Evolutionary conservation across 2,329 filamentous ascomycete species (phyloP).

Genomic region (Colletotrichum sp.): DNA sequence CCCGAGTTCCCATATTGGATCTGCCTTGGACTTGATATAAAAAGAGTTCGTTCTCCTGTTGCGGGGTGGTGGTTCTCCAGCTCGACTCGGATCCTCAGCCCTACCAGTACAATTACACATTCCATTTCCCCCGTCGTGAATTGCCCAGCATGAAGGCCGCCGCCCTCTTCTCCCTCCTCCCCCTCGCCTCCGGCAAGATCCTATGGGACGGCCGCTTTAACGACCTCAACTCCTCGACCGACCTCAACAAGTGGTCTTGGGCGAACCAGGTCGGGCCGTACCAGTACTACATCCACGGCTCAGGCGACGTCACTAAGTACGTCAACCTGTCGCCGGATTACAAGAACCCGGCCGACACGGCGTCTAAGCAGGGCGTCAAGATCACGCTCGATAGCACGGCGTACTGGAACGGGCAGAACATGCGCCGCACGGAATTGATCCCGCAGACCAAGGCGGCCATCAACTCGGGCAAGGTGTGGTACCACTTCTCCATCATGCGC

Average conservation of each 20-base stretch:
- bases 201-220: slow-evolving; percentile 73
- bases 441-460: slow-evolving; percentile 71
- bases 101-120: neutral
- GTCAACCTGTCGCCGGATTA: slow-evolving; percentile 63
- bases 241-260: slow-evolving; percentile 69
- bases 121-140: neutral
- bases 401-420: slow-evolving; percentile 74
- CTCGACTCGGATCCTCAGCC: neutral
- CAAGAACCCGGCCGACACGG: slow-evolving; percentile 70
- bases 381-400: slow-evolving; percentile 69
- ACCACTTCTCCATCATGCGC: slow-evolving; percentile 74
- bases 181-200: slow-evolving; percentile 29
- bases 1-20: neutral
- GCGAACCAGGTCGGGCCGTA: slow-evolving; percentile 71
- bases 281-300: slow-evolving; percentile 79
- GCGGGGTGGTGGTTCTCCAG: neutral
- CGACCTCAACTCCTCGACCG: slow-evolving; percentile 55
- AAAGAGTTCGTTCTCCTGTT: neutral
- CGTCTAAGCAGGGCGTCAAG: slow-evolving; percentile 68
- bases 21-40: neutral
- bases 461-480: slow-evolving; percentile 70
- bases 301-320: slow-evolving; percentile 59
- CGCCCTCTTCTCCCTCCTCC: neutral
- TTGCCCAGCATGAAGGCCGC: slow-evolving; percentile 1
- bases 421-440: slow-evolving; percentile 77